These are phyloP conservation scores for Leccinum sublutescens DNA, from an alignment of 768 basidiomycete genomes.

Conservation along the genomic window DNA sequence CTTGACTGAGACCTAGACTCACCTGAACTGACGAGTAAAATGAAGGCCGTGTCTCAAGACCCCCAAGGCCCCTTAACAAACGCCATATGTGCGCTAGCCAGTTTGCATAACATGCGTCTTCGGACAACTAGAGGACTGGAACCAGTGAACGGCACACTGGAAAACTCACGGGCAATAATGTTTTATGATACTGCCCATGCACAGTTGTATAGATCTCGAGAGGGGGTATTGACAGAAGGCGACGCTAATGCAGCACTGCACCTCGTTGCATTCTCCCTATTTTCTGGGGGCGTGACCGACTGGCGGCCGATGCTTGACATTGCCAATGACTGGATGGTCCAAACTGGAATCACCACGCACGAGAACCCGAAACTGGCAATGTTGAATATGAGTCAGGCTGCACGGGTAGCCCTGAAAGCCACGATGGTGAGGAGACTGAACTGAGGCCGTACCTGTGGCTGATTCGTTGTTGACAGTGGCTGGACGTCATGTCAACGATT, in stretches of 20 bases:
- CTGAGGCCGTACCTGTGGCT: conserved; percentile 3
- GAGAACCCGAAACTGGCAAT: conserved; percentile 65
- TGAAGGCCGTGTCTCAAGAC: conserved; percentile 53
- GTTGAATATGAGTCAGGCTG: conserved; percentile 50
- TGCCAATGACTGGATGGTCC: conserved; percentile 73
- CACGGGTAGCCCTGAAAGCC: conserved; percentile 63
- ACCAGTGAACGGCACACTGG: conserved; percentile 48
- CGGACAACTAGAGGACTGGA: conserved; percentile 64
- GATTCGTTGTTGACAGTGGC: conserved; percentile 51
- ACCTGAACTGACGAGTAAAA: conserved; percentile 15
- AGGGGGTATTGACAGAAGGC: conserved; percentile 55
- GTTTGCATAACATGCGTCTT: conserved; percentile 63
- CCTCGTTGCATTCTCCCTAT: conserved; percentile 68
- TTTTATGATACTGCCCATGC: conserved; percentile 69
- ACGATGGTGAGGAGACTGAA: conserved; percentile 56
- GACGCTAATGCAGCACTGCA: conserved; percentile 81
- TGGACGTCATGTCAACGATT: conserved; percentile 72
- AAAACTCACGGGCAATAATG: conserved; percentile 58
- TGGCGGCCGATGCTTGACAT: conserved; percentile 72
- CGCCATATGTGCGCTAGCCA: conserved; percentile 74
- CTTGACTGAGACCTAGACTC: not conserved
- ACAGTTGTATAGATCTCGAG: conserved; percentile 56
- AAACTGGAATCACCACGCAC: conserved; percentile 59
- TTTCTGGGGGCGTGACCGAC: conserved; percentile 64
- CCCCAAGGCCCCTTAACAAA: conserved; percentile 70